Evolutionary conservation across 306 rosid species (phyloP).

Genomic region (Mimosa bimucronata): DNA sequence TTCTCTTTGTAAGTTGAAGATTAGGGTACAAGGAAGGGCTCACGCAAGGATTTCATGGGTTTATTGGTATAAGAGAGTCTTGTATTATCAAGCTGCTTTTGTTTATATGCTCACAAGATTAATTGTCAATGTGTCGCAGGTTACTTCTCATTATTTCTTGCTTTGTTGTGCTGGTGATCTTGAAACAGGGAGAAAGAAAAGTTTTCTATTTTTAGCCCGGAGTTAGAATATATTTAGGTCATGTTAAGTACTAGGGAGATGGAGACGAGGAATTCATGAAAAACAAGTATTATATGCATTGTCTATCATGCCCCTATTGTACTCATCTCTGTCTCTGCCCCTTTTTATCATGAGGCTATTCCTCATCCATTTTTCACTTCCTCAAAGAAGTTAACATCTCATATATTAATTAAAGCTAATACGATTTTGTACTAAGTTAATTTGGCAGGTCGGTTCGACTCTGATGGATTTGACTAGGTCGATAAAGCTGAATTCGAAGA

Average conservation of each 20-base stretch:
- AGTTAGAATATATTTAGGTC: constrained; percentile 10
- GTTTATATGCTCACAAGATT: constrained; percentile 81
- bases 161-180: constrained; percentile 27
- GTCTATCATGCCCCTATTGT: neutral
- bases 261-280: neutral
- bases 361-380: neutral
- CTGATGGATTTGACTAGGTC: no score
- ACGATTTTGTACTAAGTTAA: no score
- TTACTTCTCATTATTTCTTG: constrained; percentile 40
- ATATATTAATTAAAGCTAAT: no score
- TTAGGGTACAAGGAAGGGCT: constrained; percentile 56
- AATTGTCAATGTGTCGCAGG: constrained; percentile 88
- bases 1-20: constrained; percentile 61
- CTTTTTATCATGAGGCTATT: neutral
- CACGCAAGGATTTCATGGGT: constrained; percentile 82
- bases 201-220: neutral
- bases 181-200: constrained; percentile 6
- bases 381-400: no score
- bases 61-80: constrained; percentile 88
- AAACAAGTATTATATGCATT: neutral
- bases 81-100: constrained; percentile 92
- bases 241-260: neutral
- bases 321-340: neutral
- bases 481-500: no score
- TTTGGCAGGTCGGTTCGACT: no score